phyloP scores from a whole-genome alignment of 148 eudicot genomes.

The Vaccinium corymbosum region DNA sequence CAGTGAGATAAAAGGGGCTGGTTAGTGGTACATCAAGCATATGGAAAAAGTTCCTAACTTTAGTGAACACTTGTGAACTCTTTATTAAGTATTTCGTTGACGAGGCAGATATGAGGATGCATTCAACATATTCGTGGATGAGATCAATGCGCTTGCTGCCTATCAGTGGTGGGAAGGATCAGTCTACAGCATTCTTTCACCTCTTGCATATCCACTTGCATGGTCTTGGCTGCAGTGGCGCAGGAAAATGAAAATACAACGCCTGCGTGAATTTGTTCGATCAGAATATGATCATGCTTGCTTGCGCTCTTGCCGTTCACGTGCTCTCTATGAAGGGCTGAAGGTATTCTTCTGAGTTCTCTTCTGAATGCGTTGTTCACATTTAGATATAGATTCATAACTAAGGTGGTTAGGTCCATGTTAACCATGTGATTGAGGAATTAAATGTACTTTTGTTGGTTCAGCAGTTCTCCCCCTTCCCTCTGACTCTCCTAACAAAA shows the following conservation, averaged over 20 bases:
- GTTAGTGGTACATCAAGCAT: not conserved
- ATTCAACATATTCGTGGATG: conserved; percentile 89
- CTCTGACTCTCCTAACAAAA: not conserved
- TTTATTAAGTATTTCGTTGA: not conserved
- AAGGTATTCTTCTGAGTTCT: conserved; percentile 47
- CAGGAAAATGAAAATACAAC: conserved; percentile 73
- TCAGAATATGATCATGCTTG: conserved; percentile 99
- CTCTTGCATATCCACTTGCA: conserved; percentile 81
- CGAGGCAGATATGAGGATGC: conserved; percentile 82
- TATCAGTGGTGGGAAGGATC: conserved; percentile 99
- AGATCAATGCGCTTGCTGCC: conserved; percentile 78
- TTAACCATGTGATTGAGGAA: not conserved
- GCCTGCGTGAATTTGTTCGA: conserved; percentile 87
- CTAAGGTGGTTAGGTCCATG: conserved; percentile 1
- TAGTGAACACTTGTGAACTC: not conserved
- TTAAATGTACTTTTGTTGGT: not conserved
- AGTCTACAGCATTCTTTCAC: conserved; percentile 60
- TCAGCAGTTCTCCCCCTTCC: not conserved
- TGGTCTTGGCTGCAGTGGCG: conserved; percentile 99
- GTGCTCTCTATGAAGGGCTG: conserved; percentile 99
- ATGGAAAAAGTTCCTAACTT: not conserved
- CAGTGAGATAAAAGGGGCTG: not conserved
- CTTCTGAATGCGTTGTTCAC: conserved; percentile 1
- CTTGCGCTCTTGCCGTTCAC: conserved; percentile 96
- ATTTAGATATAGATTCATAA: not conserved